A percentile compares a stretch with the other conserved stretches of the same genome.
Conservation (phyloP, 78 protist genomes). For the Trichosphaerium sp. region DNA sequence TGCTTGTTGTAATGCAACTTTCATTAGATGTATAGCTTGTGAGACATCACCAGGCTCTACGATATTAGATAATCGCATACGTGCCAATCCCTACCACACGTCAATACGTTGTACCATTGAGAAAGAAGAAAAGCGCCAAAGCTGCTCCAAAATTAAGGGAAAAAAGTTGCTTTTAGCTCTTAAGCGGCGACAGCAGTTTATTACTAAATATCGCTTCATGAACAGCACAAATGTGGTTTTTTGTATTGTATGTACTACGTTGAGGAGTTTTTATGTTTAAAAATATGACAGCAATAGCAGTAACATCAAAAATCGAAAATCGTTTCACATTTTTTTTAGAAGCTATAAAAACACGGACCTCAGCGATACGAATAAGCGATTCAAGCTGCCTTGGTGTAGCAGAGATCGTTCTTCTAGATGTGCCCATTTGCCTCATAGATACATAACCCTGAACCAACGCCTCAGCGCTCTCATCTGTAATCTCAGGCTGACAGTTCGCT, state of each 20-base stretch:
- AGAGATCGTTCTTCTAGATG: constrained; percentile 46
- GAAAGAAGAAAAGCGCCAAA: constrained; percentile 1
- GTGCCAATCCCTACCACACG: background rate
- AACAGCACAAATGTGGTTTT: too few relatives aligned
- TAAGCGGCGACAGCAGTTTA: too few relatives aligned
- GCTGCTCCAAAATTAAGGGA: too few relatives aligned
- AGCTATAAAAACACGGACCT: constrained; percentile 70
- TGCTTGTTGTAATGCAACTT: constrained; percentile 67
- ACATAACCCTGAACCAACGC: constrained; percentile 63
- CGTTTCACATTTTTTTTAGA: background rate
- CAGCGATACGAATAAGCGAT: constrained; percentile 88
- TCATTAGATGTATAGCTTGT: constrained; percentile 79
- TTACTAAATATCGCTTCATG: too few relatives aligned
- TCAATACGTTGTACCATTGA: too few relatives aligned
- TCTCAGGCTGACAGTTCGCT: constrained; percentile 41
- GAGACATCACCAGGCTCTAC: constrained; percentile 79
- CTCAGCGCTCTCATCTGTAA: constrained; percentile 73
- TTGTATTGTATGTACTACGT: too few relatives aligned
- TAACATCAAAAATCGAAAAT: too few relatives aligned
- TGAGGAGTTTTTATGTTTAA: too few relatives aligned
- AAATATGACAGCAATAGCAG: too few relatives aligned
- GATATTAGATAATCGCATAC: background rate
- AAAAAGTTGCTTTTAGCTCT: too few relatives aligned
- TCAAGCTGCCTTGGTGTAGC: constrained; percentile 99
- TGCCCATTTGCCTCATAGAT: constrained; percentile 46